Evolutionary conservation across 495 filamentous ascomycete genomes (phyloP), one percentile per base, ranked within the genome.

Genomic region (Talaromyces thailandensis): DNA sequence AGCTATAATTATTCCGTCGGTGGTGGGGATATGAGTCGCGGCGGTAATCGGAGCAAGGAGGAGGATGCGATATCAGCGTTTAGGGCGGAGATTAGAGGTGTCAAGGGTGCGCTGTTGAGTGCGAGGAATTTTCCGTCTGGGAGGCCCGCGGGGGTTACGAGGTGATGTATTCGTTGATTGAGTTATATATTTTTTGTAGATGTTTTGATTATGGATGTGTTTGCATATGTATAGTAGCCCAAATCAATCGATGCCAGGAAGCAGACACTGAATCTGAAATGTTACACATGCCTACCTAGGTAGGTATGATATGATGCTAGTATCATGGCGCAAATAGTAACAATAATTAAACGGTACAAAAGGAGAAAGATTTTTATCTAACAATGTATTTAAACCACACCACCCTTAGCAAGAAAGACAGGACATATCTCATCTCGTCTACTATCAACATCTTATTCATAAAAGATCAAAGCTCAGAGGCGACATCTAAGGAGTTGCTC

Each of bases 71-170:
- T 96, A 63, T 81, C 84, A 28, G 84, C 79, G 69, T 83, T 95
- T 16, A 93, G 88, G 74, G 82, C 86, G 24, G 91, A 95, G 69
- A 96, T 98, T 63, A 79, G 92, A 57, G 84, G 91, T 64, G 85
- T 98, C n/a, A 98, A 98, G 79, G 93, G 94, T 18, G 88, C 93
- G 53, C 76, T 98, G 71, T 68, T 98, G 70, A 93, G 87, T 78
- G 86, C 92, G 18, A 79, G 86, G 64, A 86, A 85, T 65, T 86
- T 86, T 62, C 84, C 84, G 31, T 69, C 80, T 18, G 72, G 78
- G 62, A 68, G 69, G 45, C 58, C 58, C 4, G 51, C 61, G 6
- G 61, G 51, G 5, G 23, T 57, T 57, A 24, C 61, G 6, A 56
- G 61, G n/a, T 61, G 31, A 24, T 60, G 11, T 18, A 6, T 37